A percentile compares a stretch with the other conserved stretches of the same genome.
These are phyloP conservation scores for Colletotrichum sp. DNA, from an alignment of 2,329 filamentous ascomycete genomes.

Conservation along the genomic window DNA sequence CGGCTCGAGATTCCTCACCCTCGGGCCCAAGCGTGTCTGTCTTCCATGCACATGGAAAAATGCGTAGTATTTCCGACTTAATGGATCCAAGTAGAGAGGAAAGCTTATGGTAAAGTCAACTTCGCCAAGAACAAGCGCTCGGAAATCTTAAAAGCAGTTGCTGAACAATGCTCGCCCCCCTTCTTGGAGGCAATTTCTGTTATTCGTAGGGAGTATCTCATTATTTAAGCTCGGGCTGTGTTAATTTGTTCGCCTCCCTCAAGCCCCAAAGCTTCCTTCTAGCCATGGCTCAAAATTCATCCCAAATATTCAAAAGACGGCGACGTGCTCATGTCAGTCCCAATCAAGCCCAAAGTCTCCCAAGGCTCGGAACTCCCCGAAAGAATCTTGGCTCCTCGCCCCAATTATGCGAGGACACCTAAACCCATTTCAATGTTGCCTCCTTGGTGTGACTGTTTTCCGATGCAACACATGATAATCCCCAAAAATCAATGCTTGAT, in stretches of 20 bases:
- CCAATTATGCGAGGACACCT: not conserved
- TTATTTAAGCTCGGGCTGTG: not conserved
- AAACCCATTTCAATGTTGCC: not conserved
- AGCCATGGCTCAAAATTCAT: not conserved
- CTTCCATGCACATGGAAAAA: not conserved
- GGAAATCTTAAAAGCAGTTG: not conserved
- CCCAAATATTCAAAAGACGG: not conserved
- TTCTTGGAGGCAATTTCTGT: not conserved
- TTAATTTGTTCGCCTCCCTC: not conserved
- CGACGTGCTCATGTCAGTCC: not conserved
- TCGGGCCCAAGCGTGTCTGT: not conserved
- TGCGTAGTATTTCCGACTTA: not conserved
- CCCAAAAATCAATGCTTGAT: not conserved
- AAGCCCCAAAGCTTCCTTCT: not conserved
- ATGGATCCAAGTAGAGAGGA: not conserved
- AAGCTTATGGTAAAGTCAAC: not conserved
- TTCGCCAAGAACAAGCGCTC: not conserved
- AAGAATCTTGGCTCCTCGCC: not conserved
- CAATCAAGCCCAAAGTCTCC: not conserved
- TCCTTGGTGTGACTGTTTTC: not conserved
- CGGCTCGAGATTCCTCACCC: not conserved
- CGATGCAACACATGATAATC: not conserved
- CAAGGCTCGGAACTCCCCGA: not conserved
- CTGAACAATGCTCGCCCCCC: not conserved
- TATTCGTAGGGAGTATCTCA: not conserved